Conservation (phyloP, 345 rosid species). For the Dimocarpus longan region DNA sequence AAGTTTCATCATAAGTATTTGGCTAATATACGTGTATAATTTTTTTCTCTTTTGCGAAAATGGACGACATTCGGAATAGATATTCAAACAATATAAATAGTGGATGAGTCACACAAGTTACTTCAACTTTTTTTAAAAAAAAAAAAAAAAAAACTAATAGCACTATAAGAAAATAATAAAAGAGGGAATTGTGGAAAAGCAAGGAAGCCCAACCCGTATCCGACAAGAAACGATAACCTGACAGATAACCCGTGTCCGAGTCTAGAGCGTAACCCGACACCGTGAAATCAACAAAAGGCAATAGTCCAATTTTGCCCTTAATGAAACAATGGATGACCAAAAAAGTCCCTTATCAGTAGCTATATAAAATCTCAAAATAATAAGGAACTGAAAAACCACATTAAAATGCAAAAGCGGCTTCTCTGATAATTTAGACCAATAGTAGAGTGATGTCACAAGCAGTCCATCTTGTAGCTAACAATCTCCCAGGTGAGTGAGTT, state of each 20-base stretch:
- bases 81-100: too few species aligned
- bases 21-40: too few species aligned
- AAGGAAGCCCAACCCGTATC: not conserved
- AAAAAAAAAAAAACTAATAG: too few species aligned
- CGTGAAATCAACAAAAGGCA: not conserved
- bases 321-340: not conserved
- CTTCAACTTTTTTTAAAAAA: too few species aligned
- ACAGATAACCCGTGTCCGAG: not conserved
- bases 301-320: slow-evolving; percentile 5
- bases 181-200: too few species aligned
- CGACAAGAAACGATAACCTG: not conserved
- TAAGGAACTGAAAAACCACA: not conserved
- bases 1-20: too few species aligned
- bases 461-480: slow-evolving; percentile 30
- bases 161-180: too few species aligned
- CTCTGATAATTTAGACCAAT: not conserved
- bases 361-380: not conserved
- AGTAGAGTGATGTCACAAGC: slow-evolving; percentile 33
- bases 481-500: slow-evolving; percentile 29
- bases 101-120: too few species aligned
- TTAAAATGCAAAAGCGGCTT: slow-evolving; percentile 25
- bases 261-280: not conserved
- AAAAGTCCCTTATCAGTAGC: slow-evolving; percentile 31
- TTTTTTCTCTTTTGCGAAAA: too few species aligned
- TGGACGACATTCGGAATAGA: too few species aligned